Base-by-base conservation (phyloP, 768 basidiomycete species). In the Boletellus emodensis region DNA sequence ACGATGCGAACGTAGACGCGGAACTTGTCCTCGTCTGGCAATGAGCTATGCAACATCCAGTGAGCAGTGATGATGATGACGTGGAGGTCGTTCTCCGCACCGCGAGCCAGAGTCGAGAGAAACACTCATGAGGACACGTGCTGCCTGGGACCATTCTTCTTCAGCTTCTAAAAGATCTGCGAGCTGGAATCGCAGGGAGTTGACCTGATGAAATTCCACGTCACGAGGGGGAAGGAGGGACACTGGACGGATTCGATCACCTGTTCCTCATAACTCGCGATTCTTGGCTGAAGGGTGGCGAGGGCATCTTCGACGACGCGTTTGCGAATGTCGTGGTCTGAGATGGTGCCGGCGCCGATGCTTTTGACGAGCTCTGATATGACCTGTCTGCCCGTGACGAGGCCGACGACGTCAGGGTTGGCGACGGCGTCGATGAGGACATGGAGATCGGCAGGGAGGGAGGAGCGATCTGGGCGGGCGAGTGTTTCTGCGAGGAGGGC, bases 251-350 rank as follows among this genome's bases (percentile, higher is more conserved):
- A 43, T 13, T 20, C 38, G 37, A 24, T 34, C 14, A 50, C 96
- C 79, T 96, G 94, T 70, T 97, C 94, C 65, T 99, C 95, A 61
- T 90, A 95, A 66, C 87, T 93, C 54, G 90, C 91, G 58, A 93
- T 79, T 49, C 90, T 77, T 17, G 87, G 82, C 64, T 91, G 84
- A 35, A 89, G 72, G 30, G 81, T 76, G 17, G 74, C 71, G 32
- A 96, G 75, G 0, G 87, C 85, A 37, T 85, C 83, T 64, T 90
- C 77, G 8, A 96, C 82, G 37, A 94, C 77, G 48, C 77, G 76
- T 65, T 89, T 89, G 59, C 81, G 79, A 14, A 81, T 61, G 10
- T 84, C 82, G 13, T 72, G 61, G 58, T 82, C 71, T 40, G 77
- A 71, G 58, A 87, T 73, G 3, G 63, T 67, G 28, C 80, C 81